A percentile compares a stretch with the other conserved stretches of the same genome.
These are phyloP conservation scores for Pleurotus citrinopileatus DNA, from an alignment of 768 basidiomycete species.

Conservation along the genomic window DNA sequence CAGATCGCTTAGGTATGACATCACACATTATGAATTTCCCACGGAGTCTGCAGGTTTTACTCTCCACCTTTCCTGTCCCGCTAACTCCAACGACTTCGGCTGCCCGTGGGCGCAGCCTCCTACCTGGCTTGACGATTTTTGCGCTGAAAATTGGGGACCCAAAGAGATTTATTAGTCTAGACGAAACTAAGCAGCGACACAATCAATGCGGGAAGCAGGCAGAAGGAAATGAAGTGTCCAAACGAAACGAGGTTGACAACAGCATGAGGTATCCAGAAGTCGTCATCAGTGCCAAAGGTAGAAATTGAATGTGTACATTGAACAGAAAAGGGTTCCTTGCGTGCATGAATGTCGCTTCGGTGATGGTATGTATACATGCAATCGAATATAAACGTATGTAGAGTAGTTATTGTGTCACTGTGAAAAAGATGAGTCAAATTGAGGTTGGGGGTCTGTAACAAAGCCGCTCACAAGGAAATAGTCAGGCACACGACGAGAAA, in stretches of 20 bases:
- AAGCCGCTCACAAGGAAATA: slow-evolving; percentile 79
- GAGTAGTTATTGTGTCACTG: slow-evolving; percentile 7
- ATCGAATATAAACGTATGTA: slow-evolving; percentile 7
- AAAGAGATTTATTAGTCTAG: too few species aligned
- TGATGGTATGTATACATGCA: slow-evolving; percentile 9
- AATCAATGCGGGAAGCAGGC: too few species aligned
- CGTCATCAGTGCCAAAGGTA: not conserved
- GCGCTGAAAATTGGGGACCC: too few species aligned
- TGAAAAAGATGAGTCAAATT: not conserved
- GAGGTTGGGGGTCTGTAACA: not conserved
- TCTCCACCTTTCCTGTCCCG: too few species aligned
- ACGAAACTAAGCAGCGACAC: too few species aligned
- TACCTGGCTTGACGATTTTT: too few species aligned
- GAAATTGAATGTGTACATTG: not conserved
- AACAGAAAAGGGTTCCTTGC: not conserved
- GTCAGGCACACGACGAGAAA: slow-evolving; percentile 92
- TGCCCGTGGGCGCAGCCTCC: too few species aligned
- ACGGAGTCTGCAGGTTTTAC: not conserved
- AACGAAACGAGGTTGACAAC: too few species aligned
- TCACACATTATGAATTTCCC: not conserved
- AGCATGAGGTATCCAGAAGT: not conserved
- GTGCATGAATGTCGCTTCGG: not conserved
- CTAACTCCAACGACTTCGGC: too few species aligned
- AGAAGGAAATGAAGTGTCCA: too few species aligned
- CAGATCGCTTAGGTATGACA: not conserved